Evolutionary conservation across 768 basidiomycete genomes (phyloP).

Genomic region (Holtermanniella nyarrowii): DNA sequence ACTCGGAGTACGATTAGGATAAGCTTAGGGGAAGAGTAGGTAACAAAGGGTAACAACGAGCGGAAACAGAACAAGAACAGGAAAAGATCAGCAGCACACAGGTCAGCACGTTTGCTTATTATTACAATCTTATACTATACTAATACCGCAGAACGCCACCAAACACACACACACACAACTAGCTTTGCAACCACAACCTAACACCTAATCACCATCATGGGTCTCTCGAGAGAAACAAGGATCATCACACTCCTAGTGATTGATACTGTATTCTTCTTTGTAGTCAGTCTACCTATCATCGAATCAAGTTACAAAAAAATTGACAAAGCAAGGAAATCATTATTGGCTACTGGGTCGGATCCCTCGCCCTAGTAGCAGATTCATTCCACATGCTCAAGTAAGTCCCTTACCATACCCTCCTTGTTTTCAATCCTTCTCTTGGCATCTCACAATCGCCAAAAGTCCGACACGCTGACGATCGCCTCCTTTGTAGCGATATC

Average conservation of each 20-base stretch:
- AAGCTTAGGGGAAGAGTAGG: too few relatives aligned
- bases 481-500: conserved; percentile 64
- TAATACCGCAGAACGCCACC: too few relatives aligned
- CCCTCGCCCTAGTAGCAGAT: conserved; percentile 88
- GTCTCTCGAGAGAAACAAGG: conserved; percentile 27
- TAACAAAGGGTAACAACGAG: too few relatives aligned
- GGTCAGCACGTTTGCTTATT: too few relatives aligned
- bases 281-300: conserved; percentile 76
- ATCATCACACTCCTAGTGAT: conserved; percentile 60
- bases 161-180: too few relatives aligned
- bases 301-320: too few relatives aligned
- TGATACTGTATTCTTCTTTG: conserved; percentile 52
- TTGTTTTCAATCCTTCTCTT: neutral
- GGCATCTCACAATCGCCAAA: neutral
- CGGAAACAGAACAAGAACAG: too few relatives aligned
- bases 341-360: conserved; percentile 86
- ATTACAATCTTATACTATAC: too few relatives aligned
- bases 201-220: conserved; percentile 14
- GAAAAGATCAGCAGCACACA: too few relatives aligned
- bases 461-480: neutral
- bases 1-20: too few relatives aligned
- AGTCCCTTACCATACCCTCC: conserved; percentile 25
- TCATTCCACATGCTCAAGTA: conserved; percentile 99
- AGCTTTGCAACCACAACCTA: neutral
- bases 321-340: conserved; percentile 32